phyloP scores from a whole-genome alignment of 106 monocot species.

The Platanthera guangdongensis region DNA sequence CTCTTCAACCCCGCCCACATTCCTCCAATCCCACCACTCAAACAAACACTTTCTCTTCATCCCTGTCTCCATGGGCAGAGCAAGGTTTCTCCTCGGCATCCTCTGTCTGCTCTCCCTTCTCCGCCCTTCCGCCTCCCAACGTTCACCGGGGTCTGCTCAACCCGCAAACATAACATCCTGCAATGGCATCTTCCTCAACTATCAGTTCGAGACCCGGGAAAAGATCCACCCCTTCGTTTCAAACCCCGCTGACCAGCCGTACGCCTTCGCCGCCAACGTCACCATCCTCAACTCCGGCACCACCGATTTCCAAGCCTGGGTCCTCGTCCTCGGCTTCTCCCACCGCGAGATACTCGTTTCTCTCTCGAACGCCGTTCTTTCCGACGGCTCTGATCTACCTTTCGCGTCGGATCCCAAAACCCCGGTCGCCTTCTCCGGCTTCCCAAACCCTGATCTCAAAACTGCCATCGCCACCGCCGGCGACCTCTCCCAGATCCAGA shows the following conservation, averaged over 20 bases:
- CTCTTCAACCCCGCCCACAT: neutral
- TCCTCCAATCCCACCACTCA: neutral
- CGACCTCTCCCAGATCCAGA: conserved; percentile 56
- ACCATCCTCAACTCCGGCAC: conserved; percentile 21
- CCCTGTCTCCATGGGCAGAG: neutral
- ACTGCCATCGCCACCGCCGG: conserved; percentile 82
- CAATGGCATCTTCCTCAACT: conserved; percentile 23
- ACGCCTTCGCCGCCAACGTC: conserved; percentile 15
- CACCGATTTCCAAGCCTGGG: conserved; percentile 12
- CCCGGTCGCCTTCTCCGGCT: conserved; percentile 68
- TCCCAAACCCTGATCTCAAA: conserved; percentile 59
- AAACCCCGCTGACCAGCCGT: conserved; percentile 8
- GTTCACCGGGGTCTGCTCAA: neutral
- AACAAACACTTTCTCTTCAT: neutral
- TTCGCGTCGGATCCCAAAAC: conserved; percentile 28
- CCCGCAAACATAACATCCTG: neutral
- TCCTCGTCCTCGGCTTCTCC: conserved; percentile 18
- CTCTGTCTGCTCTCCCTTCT: neutral
- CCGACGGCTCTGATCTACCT: conserved; percentile 57
- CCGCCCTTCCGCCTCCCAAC: neutral
- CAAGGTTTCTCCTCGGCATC: neutral
- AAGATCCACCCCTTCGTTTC: conserved; percentile 15
- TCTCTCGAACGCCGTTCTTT: conserved; percentile 32
- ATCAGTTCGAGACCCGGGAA: conserved; percentile 7
- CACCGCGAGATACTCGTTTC: conserved; percentile 71